Base-by-base conservation (phyloP, 768 basidiomycete species). In the Astraeus odoratus region DNA sequence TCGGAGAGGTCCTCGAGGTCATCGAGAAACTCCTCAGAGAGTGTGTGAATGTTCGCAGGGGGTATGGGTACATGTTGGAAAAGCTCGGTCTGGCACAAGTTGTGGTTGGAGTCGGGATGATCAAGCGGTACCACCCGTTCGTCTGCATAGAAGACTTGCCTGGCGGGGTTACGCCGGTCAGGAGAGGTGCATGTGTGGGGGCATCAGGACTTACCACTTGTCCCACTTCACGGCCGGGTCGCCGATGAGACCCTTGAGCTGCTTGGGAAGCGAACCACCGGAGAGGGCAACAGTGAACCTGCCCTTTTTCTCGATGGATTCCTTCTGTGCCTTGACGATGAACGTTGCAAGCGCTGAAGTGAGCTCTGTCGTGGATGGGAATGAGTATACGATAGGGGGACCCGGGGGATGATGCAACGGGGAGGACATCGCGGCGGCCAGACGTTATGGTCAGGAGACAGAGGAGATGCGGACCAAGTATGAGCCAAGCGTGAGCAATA, bases 61-160 rank as follows among this genome's bases (percentile, higher is more conserved):
- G 87, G 87, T 57, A 96, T 85, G 56, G 86, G 79, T 19, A 95
- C 85, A 54, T 88, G 81, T 49, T 80, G 78, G 65, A 87, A 91
- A 57, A 99, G 78, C 47, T 77, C 72, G 43, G 78, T 71, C 26
- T 63, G 69, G 71, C 86, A 90, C 40, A 89, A 78, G 13, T 64
- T 57, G 72, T 96, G 91, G 66, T 98, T 99, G 23, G 93, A 96
- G 61, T 98, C 95, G 27, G 80, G 73, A 66, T 95, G 75, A 70
- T 96, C 84, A 60, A 96, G 81, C 7, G 92, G 91, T 19, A 99
- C 96, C 50, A 82, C 80, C 43, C 96, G 87, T 68, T 99, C 96
- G 66, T 99, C 96, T 24, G 83, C 91, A 59, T 96, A 99, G 70
- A 86, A 99, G 57, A 98, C 82, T 52, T 97, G 93, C 96, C 95